A percentile compares a stretch with the other conserved stretches of the same genome.
These are phyloP conservation scores for Kwoniella botswanensis DNA, from an alignment of 768 basidiomycete species.

Conservation along the genomic window DNA sequence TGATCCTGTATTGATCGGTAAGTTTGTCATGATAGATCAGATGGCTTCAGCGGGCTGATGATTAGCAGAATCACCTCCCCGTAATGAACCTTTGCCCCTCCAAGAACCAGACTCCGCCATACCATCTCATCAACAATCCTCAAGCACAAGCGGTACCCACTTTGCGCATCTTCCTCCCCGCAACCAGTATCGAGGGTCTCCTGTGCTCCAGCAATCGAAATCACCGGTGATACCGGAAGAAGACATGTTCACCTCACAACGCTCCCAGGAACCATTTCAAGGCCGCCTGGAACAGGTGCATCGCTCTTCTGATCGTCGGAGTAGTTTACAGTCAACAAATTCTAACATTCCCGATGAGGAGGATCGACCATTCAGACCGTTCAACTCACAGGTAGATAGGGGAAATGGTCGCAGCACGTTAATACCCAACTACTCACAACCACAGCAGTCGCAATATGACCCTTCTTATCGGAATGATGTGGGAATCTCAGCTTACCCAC, in stretches of 20 bases:
- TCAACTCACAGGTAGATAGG: constrained; percentile 4
- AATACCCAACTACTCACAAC: background rate
- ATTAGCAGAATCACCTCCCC: background rate
- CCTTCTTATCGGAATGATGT: background rate
- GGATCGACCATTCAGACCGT: constrained; percentile 26
- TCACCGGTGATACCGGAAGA: background rate
- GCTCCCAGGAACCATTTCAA: background rate
- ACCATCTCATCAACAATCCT: background rate
- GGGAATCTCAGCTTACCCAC: background rate
- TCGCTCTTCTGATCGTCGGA: background rate
- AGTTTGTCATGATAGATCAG: background rate
- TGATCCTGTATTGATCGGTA: constrained; percentile 27
- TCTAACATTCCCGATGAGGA: constrained; percentile 16
- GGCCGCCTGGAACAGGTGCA: background rate
- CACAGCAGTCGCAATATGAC: background rate
- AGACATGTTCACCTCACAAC: background rate
- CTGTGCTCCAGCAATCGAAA: background rate
- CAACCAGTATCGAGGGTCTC: background rate
- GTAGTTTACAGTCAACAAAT: background rate
- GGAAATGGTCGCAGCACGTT: background rate
- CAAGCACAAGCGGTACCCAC: background rate
- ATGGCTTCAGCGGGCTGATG: background rate
- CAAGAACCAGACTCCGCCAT: background rate
- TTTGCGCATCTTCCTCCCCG: background rate
- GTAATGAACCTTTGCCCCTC: constrained; percentile 2